phyloP scores from a whole-genome alignment of 163 green algal species.

The Scenedesmus sp. region DNA sequence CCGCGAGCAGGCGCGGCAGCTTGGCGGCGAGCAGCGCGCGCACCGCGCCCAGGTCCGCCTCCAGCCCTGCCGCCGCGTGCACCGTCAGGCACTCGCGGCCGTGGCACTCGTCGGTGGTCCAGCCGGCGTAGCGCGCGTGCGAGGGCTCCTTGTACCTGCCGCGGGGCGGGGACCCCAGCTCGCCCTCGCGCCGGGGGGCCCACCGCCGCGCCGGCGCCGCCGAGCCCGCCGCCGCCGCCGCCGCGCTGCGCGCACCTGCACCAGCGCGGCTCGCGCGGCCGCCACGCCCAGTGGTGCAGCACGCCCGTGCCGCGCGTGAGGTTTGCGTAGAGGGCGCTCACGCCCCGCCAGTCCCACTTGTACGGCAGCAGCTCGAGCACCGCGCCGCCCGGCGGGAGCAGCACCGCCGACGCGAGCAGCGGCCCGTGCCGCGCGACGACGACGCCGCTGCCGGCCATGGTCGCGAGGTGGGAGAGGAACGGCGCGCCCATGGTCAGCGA shows the following conservation, averaged over 20 bases:
- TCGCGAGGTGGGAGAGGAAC: conserved; percentile 74
- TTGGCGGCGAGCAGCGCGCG: conserved; percentile 45
- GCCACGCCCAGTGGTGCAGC: conserved; percentile 85
- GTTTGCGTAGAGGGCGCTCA: conserved; percentile 79
- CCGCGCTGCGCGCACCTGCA: not conserved
- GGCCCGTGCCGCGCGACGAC: conserved; percentile 78
- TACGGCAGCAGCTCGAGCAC: conserved; percentile 89
- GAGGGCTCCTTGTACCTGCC: conserved; percentile 35
- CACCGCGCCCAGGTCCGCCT: conserved; percentile 61
- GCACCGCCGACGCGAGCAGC: conserved; percentile 70
- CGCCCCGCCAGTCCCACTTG: conserved; percentile 85
- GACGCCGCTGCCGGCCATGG: conserved; percentile 69
- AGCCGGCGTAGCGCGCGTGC: conserved; percentile 46
- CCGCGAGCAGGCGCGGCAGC: conserved; percentile 47
- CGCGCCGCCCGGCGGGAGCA: conserved; percentile 75
- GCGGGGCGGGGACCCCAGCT: not conserved
- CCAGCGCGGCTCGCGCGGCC: conserved; percentile 56
- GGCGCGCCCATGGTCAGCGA: conserved; percentile 62
- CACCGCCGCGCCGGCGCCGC: not conserved
- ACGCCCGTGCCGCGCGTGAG: conserved; percentile 70
- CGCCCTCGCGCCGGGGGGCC: not conserved
- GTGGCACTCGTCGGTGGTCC: conserved; percentile 55
- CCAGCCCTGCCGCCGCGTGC: conserved; percentile 67
- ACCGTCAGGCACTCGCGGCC: conserved; percentile 78
- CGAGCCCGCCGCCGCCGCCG: not conserved